Evolutionary conservation across 257 asterid species (phyloP), one percentile per base, ranked within the genome.

Genomic region (Vinca minor): DNA sequence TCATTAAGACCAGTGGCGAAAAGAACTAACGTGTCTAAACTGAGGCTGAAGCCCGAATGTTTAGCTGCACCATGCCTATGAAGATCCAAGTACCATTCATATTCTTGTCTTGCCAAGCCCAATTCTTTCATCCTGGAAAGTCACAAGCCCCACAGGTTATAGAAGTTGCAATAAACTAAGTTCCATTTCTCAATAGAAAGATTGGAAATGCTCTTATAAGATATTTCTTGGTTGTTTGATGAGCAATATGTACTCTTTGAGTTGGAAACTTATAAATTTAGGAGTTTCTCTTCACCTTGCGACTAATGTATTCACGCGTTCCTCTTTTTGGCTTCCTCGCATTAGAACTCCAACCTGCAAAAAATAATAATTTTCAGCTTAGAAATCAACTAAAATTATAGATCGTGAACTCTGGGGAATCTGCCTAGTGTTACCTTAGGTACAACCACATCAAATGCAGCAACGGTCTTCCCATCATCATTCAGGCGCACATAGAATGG

Each of bases 321-420:
- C 98, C 75, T 92, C 98, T 10, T 77, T 89, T 77, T 87, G 95
- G 81, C 95, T 82, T 68, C 98, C 98, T 77, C 74, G 74, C 35
- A 92, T 73, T 64, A 92, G 68, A 71, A 83, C 66, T 60, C 98
- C 98, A 42, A 84, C 82, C 97, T 87, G 81, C 66, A 45, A 17
- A 72, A 18, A 58, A n/a, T n/a, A n/a, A 20, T 56, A 29, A n/a
- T 8, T 25, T 45, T 14, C 9, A 44, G 32, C 52, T 63, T n/a
- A 56, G 56, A 26, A 9, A 49, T 35, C 18, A 49, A 44, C 55
- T 28, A 21, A 50, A 36, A 20, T 17, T 28, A 26, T 50, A 14
- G 23, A 18, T 47, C 18, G 20, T 31, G 63, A 45, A 32, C 38
- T 14, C 15, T 3, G 9, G 7, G 36, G 45, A 32, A 50, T 15